Evolutionary conservation across 305 asterid genomes (phyloP).

Genomic region (Fraxinus xanthoxyloides): DNA sequence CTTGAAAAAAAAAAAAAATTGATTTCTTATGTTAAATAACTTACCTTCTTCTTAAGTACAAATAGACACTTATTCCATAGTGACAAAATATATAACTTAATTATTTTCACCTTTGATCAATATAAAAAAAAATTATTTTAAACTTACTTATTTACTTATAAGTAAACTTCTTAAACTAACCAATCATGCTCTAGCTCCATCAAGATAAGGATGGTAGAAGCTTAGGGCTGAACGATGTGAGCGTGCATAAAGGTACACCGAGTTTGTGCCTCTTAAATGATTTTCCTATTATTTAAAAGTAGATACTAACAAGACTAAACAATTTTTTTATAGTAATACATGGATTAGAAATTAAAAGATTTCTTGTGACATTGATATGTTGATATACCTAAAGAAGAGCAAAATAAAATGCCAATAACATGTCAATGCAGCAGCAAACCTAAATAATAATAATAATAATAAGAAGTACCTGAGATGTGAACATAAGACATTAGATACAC

Average conservation of each 20-base stretch:
- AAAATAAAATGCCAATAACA: not conserved
- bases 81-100: not conserved
- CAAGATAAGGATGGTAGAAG: not conserved
- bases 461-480: constrained; percentile 78
- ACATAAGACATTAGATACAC: constrained; percentile 83
- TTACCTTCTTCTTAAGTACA: not conserved
- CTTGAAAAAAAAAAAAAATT: not conserved
- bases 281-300: not conserved
- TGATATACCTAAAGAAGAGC: not conserved
- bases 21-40: too few species aligned
- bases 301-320: not conserved
- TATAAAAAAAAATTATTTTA: not conserved
- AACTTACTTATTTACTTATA: not conserved
- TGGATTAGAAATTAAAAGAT: not conserved
- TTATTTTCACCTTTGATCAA: not conserved
- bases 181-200: not conserved
- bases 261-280: not conserved
- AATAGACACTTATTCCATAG: not conserved
- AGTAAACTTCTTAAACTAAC: not conserved
- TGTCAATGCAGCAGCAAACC: constrained; percentile 14
- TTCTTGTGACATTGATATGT: not conserved
- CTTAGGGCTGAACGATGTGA: not conserved
- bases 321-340: not conserved
- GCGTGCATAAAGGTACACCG: not conserved
- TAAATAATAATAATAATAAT: not conserved